Evolutionary conservation across 2,329 filamentous ascomycete genomes (phyloP).

Genomic region (Clonostachys sp.): DNA sequence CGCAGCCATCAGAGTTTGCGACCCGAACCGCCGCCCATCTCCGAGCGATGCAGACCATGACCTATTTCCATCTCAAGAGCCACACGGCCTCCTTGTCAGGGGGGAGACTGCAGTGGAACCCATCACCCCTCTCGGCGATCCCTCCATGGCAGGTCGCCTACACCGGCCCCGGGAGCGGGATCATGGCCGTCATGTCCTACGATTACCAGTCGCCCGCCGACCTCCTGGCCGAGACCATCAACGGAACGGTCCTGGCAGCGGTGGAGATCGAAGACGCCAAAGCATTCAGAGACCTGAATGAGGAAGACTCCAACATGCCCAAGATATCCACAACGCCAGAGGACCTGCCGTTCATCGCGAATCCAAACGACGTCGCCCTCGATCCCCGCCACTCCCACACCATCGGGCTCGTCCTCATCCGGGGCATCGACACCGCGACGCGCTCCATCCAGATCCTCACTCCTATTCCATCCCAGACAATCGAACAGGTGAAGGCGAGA

Average conservation of each 20-base stretch:
- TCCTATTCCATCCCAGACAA: conserved; percentile 39
- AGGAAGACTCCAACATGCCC: conserved; percentile 2
- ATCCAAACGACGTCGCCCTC: conserved; percentile 46
- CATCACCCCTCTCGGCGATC: conserved; percentile 48
- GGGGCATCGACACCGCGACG: conserved; percentile 56
- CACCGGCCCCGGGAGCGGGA: conserved; percentile 38
- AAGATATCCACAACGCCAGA: conserved; percentile 28
- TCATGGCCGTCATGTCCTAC: conserved; percentile 65
- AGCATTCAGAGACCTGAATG: conserved; percentile 36
- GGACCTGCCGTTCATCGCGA: conserved; percentile 58
- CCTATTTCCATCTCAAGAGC: conserved; percentile 62
- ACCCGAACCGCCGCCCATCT: conserved; percentile 61
- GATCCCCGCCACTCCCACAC: conserved; percentile 55
- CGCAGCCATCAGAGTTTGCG: conserved; percentile 50
- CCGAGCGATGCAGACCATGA: conserved; percentile 72
- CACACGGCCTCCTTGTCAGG: background rate
- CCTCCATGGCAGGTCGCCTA: conserved; percentile 62
- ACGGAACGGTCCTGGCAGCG: conserved; percentile 66
- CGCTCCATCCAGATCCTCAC: conserved; percentile 61
- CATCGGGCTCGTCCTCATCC: conserved; percentile 64
- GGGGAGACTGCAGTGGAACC: conserved; percentile 36
- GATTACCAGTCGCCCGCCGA: conserved; percentile 56
- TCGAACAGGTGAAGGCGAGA: conserved; percentile 30
- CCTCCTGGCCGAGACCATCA: conserved; percentile 60
- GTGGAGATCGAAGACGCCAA: conserved; percentile 52